phyloP scores from a whole-genome alignment of 2,329 filamentous ascomycete genomes.

The Aspergillus viridinutans region DNA sequence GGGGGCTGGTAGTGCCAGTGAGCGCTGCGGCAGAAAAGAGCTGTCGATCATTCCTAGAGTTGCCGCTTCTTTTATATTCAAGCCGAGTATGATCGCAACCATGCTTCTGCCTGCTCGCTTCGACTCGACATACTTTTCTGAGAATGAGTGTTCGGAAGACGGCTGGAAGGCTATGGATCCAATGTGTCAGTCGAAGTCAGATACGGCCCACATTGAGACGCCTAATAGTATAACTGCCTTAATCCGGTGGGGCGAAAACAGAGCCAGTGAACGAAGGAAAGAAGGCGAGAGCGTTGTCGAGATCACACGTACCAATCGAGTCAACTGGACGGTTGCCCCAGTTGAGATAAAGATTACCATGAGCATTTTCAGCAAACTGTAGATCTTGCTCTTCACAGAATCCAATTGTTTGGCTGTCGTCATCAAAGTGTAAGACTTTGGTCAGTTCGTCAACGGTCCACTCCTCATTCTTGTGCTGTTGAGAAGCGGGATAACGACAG shows the following conservation, averaged over 20 bases:
- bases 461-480: constrained; percentile 48
- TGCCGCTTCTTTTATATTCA: constrained; percentile 50
- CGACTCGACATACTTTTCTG: constrained; percentile 51
- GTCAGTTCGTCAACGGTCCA: constrained; percentile 54
- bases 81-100: constrained; percentile 55
- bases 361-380: constrained; percentile 43
- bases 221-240: not conserved
- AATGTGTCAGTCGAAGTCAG: constrained; percentile 14
- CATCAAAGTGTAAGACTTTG: constrained; percentile 53
- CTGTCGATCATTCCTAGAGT: constrained; percentile 48
- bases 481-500: constrained; percentile 45
- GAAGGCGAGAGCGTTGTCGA: constrained; percentile 13
- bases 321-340: constrained; percentile 44
- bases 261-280: constrained; percentile 8
- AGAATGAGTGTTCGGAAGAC: constrained; percentile 51
- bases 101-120: constrained; percentile 55
- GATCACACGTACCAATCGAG: constrained; percentile 43
- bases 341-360: constrained; percentile 50
- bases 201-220: not conserved
- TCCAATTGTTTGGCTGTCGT: constrained; percentile 48
- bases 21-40: constrained; percentile 28
- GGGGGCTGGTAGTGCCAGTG: constrained; percentile 18
- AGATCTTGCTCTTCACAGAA: constrained; percentile 55
- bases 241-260: not conserved
- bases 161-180: constrained; percentile 36